Evolutionary conservation across 345 rosid species (phyloP).

Genomic region (Citrus sinensis): DNA sequence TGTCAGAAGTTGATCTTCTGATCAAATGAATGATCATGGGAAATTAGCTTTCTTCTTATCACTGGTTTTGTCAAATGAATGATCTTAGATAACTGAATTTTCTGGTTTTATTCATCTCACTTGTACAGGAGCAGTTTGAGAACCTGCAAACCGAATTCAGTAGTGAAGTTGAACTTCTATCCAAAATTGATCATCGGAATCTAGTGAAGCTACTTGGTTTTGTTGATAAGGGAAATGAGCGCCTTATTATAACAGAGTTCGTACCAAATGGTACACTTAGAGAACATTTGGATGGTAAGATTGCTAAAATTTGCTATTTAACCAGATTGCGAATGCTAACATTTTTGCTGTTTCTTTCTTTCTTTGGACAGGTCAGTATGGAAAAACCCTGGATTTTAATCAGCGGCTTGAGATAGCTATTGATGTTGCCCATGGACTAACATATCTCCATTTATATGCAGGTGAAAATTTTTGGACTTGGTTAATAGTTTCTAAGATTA

Average conservation of each 20-base stretch:
- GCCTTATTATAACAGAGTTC: constrained; percentile 89
- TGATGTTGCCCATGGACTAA: constrained; percentile 92
- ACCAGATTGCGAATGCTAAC: neutral
- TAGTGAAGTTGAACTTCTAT: constrained; percentile 88
- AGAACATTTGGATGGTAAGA: constrained; percentile 88
- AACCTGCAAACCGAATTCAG: constrained; percentile 72
- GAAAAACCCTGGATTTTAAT: constrained; percentile 73
- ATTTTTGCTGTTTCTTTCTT: neutral
- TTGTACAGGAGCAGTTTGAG: constrained; percentile 65
- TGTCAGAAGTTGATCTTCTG: neutral
- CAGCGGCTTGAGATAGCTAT: constrained; percentile 92
- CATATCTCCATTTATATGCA: constrained; percentile 88
- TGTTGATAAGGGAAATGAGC: constrained; percentile 75
- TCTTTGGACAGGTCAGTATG: constrained; percentile 49
- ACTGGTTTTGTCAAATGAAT: neutral
- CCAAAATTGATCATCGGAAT: constrained; percentile 88
- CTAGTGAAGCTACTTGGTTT: constrained; percentile 91
- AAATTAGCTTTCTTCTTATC: neutral
- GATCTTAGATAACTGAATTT: neutral
- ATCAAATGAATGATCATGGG: neutral
- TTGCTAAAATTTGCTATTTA: neutral
- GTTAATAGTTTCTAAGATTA: neutral
- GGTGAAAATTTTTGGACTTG: constrained; percentile 37
- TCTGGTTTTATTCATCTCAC: constrained; percentile 7
- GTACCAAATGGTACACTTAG: constrained; percentile 92